A percentile compares a stretch with the other conserved stretches of the same genome.
These are phyloP conservation scores for Leishmania turanica DNA, from an alignment of 208 protist species.

Conservation along the genomic window DNA sequence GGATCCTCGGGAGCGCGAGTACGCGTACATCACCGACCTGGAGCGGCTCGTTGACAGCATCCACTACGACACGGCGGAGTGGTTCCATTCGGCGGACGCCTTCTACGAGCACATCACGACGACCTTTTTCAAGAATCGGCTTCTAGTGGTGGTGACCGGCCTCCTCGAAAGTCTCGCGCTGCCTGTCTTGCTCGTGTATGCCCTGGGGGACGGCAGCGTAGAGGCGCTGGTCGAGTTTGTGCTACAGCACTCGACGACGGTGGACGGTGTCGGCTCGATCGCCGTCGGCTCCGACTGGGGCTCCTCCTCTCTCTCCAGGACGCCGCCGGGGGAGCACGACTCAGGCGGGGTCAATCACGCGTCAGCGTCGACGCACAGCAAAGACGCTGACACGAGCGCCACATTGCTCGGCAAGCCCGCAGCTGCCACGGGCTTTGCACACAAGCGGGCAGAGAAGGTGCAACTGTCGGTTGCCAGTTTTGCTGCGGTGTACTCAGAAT, in stretches of 20 bases:
- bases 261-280: conserved; percentile 83
- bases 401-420: conserved; percentile 15
- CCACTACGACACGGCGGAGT: conserved; percentile 57
- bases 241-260: conserved; percentile 45
- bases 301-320: conserved; percentile 10
- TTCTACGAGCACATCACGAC: conserved; percentile 59
- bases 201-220: conserved; percentile 67
- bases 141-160: conserved; percentile 43
- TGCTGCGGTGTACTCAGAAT: conserved; percentile 52
- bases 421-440: conserved; percentile 12
- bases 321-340: conserved; percentile 20
- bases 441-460: conserved; percentile 31
- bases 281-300: conserved; percentile 42
- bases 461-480: conserved; percentile 51
- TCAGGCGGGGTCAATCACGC: conserved; percentile 19
- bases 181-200: conserved; percentile 60
- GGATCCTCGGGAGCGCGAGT: conserved; percentile 64
- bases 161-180: conserved; percentile 48
- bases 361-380: conserved; percentile 13
- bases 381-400: conserved; percentile 7
- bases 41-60: conserved; percentile 45
- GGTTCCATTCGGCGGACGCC: conserved; percentile 61
- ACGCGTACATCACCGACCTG: conserved; percentile 65
- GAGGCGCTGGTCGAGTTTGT: conserved; percentile 46
- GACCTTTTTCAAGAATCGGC: conserved; percentile 58